Percentiles rank a stretch among this genome's conserved stretches.
phyloP scores from a whole-genome alignment of 2,329 filamentous ascomycete species.

The Botryotinia globosa region DNA sequence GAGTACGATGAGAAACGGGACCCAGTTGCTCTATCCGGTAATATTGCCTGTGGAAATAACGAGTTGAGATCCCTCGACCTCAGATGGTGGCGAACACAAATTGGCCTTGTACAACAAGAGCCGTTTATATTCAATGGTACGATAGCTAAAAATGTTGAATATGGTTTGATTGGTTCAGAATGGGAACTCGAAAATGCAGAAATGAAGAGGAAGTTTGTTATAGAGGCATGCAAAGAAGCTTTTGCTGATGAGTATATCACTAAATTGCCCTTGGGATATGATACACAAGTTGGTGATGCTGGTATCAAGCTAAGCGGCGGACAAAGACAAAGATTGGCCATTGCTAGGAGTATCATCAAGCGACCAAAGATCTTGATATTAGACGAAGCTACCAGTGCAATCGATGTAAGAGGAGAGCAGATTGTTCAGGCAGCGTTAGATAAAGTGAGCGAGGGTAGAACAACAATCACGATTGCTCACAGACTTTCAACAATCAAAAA shows the following conservation, averaged over 20 bases:
- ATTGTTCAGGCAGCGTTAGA: constrained; percentile 55
- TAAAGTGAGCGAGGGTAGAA: constrained; percentile 56
- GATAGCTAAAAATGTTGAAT: constrained; percentile 60
- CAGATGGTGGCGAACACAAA: constrained; percentile 59
- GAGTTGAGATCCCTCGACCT: constrained; percentile 57
- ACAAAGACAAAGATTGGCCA: constrained; percentile 75
- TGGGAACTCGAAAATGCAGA: constrained; percentile 54
- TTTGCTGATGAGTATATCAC: constrained; percentile 69
- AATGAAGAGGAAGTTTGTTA: constrained; percentile 57
- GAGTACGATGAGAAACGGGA: constrained; percentile 34
- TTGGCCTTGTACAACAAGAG: constrained; percentile 66
- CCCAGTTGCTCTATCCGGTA: constrained; percentile 49
- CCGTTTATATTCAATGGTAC: constrained; percentile 66
- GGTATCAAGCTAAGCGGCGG: constrained; percentile 78
- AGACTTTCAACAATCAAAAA: constrained; percentile 80
- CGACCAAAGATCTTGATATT: constrained; percentile 67
- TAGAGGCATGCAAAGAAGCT: constrained; percentile 62
- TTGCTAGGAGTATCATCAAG: constrained; percentile 66
- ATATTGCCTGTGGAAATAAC: constrained; percentile 52
- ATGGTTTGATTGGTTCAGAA: constrained; percentile 53
- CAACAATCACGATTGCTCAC: constrained; percentile 91
- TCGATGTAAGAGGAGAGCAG: constrained; percentile 46
- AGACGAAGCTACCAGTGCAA: constrained; percentile 64
- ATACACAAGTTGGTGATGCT: constrained; percentile 71
- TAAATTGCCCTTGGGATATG: constrained; percentile 62